Evolutionary conservation across 2,329 filamentous ascomycete genomes (phyloP).

Genomic region (Hypoxylon sp.): DNA sequence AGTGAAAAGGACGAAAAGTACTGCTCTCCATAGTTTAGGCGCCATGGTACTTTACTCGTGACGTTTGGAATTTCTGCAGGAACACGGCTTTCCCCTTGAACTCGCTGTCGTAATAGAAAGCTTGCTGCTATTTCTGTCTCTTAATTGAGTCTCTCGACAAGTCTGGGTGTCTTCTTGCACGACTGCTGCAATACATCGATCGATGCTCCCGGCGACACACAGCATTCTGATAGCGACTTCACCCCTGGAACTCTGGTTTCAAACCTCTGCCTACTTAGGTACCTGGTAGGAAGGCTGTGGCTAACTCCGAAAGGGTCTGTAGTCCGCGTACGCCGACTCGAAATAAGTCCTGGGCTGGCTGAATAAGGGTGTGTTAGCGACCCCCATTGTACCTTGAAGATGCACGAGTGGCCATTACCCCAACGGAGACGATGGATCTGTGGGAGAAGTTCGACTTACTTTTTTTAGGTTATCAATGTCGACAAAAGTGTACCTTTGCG

Average conservation of each 20-base stretch:
- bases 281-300: too few species aligned
- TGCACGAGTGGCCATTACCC: background rate
- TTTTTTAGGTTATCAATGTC: background rate
- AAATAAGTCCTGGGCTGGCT: background rate
- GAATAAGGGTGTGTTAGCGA: background rate
- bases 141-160: background rate
- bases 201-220: background rate
- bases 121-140: conserved; percentile 4
- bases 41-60: background rate
- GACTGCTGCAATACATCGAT: background rate
- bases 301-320: conserved; percentile 4
- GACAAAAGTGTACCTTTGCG: background rate
- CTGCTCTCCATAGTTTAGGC: background rate
- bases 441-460: background rate
- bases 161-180: too few species aligned
- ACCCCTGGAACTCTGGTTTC: background rate
- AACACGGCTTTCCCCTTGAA: too few species aligned
- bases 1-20: background rate
- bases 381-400: background rate
- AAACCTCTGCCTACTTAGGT: background rate
- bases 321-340: background rate
- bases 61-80: too few species aligned
- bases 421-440: background rate
- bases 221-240: background rate
- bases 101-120: background rate